phyloP scores from a whole-genome alignment of 208 protist species.

The Leishmania gerbilli region DNA sequence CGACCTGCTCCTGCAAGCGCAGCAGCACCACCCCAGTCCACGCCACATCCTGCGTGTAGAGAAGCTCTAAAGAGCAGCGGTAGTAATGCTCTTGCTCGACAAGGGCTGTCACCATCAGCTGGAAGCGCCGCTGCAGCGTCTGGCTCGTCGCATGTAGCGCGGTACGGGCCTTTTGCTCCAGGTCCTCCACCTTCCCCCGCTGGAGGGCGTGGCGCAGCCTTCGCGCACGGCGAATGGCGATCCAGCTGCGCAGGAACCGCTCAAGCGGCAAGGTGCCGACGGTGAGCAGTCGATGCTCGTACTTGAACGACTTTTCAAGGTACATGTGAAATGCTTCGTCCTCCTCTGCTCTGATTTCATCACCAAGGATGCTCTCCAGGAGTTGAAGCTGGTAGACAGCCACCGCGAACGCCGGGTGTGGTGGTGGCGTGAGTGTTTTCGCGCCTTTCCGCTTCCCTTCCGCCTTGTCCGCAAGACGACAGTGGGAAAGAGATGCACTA shows the following conservation, averaged over 20 bases:
- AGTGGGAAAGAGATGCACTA: neutral
- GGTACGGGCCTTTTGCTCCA: conserved; percentile 33
- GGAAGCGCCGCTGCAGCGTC: conserved; percentile 15
- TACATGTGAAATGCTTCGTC: conserved; percentile 11
- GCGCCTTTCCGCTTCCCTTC: neutral
- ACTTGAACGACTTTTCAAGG: conserved; percentile 8
- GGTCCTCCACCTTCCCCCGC: conserved; percentile 11
- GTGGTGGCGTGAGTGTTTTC: neutral
- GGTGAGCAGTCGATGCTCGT: conserved; percentile 33
- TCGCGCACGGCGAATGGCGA: conserved; percentile 31
- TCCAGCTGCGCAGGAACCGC: conserved; percentile 41
- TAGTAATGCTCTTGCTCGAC: conserved; percentile 37
- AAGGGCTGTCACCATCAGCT: conserved; percentile 24
- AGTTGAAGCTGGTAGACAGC: conserved; percentile 10
- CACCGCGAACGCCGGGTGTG: conserved; percentile 5
- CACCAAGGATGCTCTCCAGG: conserved; percentile 43
- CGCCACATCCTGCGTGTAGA: conserved; percentile 38
- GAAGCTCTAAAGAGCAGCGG: conserved; percentile 38
- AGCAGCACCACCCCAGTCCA: conserved; percentile 38
- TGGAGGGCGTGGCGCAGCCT: conserved; percentile 20
- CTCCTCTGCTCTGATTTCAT: conserved; percentile 32
- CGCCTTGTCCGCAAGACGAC: neutral
- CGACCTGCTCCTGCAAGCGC: conserved; percentile 38
- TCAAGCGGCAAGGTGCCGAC: conserved; percentile 38
- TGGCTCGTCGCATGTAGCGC: conserved; percentile 35